phyloP scores from a whole-genome alignment of 2,329 filamentous ascomycete genomes.

The Clarireedia monteithiana region DNA sequence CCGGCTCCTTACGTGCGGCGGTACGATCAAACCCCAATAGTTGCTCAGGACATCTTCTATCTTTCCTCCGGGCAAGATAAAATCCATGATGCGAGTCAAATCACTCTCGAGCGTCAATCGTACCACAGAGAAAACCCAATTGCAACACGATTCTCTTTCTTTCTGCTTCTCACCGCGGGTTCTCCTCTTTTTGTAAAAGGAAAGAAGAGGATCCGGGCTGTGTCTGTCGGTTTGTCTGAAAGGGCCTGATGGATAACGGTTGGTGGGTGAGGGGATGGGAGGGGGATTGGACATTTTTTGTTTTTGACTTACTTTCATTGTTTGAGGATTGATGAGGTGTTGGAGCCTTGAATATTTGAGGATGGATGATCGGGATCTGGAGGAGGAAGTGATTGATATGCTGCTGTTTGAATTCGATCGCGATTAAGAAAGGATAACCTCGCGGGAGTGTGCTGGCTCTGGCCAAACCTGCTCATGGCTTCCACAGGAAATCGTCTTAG shows the following conservation, averaged over 20 bases:
- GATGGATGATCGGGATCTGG: neutral
- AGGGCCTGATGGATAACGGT: slow-evolving; percentile 17
- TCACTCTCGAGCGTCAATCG: slow-evolving; percentile 27
- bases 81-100: slow-evolving; percentile 26
- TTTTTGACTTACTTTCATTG: neutral
- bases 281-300: slow-evolving; percentile 47
- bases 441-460: no score
- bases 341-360: neutral
- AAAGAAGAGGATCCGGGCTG: slow-evolving; percentile 1
- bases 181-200: slow-evolving; percentile 14
- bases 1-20: slow-evolving; percentile 26
- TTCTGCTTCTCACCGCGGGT: slow-evolving; percentile 32
- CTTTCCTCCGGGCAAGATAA: neutral
- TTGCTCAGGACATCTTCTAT: slow-evolving; percentile 25
- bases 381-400: no score
- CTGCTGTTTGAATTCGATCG: no score
- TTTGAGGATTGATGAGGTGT: neutral
- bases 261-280: slow-evolving; percentile 27
- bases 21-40: slow-evolving; percentile 24
- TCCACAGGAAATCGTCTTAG: neutral
- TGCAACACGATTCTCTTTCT: slow-evolving; percentile 56
- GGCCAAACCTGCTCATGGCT: no score
- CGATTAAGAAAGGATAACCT: no score
- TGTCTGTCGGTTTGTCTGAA: slow-evolving; percentile 22
- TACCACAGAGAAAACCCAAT: slow-evolving; percentile 50